Evolutionary conservation across 441 rosid genomes (phyloP).

Genomic region (Pelargonium myrrhifolium): DNA sequence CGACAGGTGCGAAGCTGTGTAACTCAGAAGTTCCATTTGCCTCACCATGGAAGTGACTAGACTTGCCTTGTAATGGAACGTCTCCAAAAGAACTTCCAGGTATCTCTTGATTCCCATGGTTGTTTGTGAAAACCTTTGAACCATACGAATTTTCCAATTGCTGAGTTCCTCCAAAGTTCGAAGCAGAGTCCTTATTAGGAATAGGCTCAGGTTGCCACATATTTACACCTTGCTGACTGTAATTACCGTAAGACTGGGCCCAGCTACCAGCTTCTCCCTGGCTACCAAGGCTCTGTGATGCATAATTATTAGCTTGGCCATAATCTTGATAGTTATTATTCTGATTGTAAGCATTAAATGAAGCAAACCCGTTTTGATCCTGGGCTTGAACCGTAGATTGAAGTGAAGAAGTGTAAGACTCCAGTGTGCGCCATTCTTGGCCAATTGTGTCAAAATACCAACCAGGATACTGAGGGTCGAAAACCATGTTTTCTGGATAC

Average conservation of each 20-base stretch:
- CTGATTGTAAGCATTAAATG: conserved; percentile 25
- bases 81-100: conserved; percentile 20
- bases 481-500: conserved; percentile 79
- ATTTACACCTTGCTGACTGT: neutral
- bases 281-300: neutral
- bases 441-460: conserved; percentile 78
- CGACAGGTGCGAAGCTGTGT: conserved; percentile 35
- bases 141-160: conserved; percentile 36
- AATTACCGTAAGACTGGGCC: neutral
- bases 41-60: conserved; percentile 31
- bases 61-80: conserved; percentile 14
- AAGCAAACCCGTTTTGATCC: conserved; percentile 41
- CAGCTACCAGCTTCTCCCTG: neutral
- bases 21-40: conserved; percentile 42
- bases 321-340: conserved; percentile 23
- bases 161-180: conserved; percentile 42
- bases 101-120: conserved; percentile 27
- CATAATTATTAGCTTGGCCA: conserved; percentile 4
- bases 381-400: conserved; percentile 41
- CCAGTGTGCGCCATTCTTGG: conserved; percentile 64
- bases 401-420: conserved; percentile 53
- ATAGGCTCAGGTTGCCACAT: conserved; percentile 35
- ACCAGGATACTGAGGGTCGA: conserved; percentile 88
- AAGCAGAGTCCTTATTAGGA: conserved; percentile 24
- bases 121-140: conserved; percentile 21